Conservation (phyloP, 148 eudicot species). For the Silene uniflora region DNA sequence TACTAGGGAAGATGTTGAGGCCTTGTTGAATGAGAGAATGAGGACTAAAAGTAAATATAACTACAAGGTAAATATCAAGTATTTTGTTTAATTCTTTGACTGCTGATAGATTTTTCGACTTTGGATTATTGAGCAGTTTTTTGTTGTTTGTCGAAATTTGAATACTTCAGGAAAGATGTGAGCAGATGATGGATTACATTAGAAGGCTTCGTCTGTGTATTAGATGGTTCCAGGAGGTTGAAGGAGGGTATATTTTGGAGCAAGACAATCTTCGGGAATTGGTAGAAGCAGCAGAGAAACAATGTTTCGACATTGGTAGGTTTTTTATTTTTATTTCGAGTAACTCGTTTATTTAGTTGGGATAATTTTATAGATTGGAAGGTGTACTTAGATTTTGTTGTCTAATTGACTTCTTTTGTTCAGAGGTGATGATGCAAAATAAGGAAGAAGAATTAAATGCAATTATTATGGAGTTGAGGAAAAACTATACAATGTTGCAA, state of each 20-base stretch:
- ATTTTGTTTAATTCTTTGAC: neutral
- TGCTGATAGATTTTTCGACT: neutral
- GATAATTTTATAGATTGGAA: neutral
- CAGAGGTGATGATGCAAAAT: conserved; percentile 72
- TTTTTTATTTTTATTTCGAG: neutral
- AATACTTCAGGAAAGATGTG: conserved; percentile 75
- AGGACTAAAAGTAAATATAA: conserved; percentile 70
- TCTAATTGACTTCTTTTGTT: conserved; percentile 14
- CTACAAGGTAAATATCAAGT: conserved; percentile 38
- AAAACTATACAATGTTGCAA: conserved; percentile 57
- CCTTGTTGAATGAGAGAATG: conserved; percentile 72
- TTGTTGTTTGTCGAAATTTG: conserved; percentile 15
- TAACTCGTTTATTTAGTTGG: neutral
- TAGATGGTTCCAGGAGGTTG: conserved; percentile 86
- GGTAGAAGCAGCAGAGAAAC: conserved; percentile 60
- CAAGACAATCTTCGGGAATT: conserved; percentile 59
- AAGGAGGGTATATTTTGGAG: conserved; percentile 61
- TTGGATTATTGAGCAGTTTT: neutral
- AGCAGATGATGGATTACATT: conserved; percentile 81
- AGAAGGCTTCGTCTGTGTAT: conserved; percentile 76
- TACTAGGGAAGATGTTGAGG: conserved; percentile 73
- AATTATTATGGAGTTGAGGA: conserved; percentile 76
- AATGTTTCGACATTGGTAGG: conserved; percentile 73
- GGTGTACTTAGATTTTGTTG: neutral
- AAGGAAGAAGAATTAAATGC: conserved; percentile 92